phyloP scores from a whole-genome alignment of 768 basidiomycete genomes.

The Termitomyces titanicus region DNA sequence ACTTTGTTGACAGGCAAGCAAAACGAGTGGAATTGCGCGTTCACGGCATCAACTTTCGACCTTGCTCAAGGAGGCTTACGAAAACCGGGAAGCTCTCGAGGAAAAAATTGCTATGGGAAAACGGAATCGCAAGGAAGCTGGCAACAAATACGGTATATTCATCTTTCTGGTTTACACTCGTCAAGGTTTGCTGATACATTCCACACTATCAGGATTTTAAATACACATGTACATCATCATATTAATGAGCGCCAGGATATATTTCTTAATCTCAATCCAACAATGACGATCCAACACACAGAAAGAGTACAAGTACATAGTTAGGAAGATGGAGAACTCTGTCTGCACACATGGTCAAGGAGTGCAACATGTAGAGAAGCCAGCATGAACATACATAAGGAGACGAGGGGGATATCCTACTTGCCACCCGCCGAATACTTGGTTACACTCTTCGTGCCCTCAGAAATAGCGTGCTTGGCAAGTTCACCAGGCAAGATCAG shows the following conservation, averaged over 20 bases:
- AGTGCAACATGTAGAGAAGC: background rate
- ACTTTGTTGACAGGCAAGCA: conserved; percentile 51
- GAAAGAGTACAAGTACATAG: conserved; percentile 5
- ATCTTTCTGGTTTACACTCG: background rate
- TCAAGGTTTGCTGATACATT: background rate
- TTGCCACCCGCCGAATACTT: conserved; percentile 56
- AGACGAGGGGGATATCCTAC: conserved; percentile 18
- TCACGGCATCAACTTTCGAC: conserved; percentile 79
- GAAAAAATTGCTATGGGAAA: conserved; percentile 81
- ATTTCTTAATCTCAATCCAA: background rate
- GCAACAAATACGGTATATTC: conserved; percentile 82
- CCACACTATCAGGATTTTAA: conserved; percentile 8
- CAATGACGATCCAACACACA: background rate
- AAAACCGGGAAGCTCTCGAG: conserved; percentile 79
- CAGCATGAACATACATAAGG: background rate
- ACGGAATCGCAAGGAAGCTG: conserved; percentile 83
- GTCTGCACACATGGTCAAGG: background rate
- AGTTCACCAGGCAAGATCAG: conserved; percentile 84
- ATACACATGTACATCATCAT: conserved; percentile 1
- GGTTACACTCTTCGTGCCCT: conserved; percentile 39
- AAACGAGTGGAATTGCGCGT: conserved; percentile 63
- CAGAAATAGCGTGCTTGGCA: conserved; percentile 86
- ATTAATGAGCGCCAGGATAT: conserved; percentile 1
- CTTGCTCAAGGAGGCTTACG: conserved; percentile 76
- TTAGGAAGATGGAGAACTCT: background rate